Conservation (phyloP, 495 filamentous ascomycete genomes). For the Aspergillus sclerotiicarbonarius region DNA sequence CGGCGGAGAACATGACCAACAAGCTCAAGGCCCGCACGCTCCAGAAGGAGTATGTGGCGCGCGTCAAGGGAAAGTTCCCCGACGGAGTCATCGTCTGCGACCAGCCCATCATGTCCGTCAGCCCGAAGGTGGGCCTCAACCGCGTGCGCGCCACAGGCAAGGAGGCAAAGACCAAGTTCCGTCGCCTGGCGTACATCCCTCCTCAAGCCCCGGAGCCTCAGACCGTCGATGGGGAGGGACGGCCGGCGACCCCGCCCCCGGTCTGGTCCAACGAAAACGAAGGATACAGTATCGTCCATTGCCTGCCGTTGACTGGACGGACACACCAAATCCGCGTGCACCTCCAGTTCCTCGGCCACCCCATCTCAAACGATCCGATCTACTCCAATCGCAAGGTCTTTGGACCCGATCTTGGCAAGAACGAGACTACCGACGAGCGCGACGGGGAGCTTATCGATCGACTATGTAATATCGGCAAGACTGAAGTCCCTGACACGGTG, state of each 20-base stretch:
- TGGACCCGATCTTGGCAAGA: slow-evolving; percentile 71
- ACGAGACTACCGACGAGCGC: slow-evolving; percentile 63
- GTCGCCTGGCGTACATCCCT: slow-evolving; percentile 82
- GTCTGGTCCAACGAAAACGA: slow-evolving; percentile 36
- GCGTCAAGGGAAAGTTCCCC: slow-evolving; percentile 88
- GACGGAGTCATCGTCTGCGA: slow-evolving; percentile 79
- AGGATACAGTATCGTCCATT: slow-evolving; percentile 93
- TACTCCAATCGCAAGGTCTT: slow-evolving; percentile 93
- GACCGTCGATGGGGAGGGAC: slow-evolving; percentile 18
- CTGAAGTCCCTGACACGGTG: slow-evolving; percentile 83
- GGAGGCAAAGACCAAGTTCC: slow-evolving; percentile 84
- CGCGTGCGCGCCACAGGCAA: slow-evolving; percentile 91
- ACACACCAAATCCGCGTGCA: slow-evolving; percentile 96
- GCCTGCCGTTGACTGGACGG: slow-evolving; percentile 86
- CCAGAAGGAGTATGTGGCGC: slow-evolving; percentile 89
- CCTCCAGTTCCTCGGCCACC: slow-evolving; percentile 89
- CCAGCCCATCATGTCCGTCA: slow-evolving; percentile 89
- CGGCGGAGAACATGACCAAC: slow-evolving; percentile 69
- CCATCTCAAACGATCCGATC: slow-evolving; percentile 95
- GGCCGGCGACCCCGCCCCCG: slow-evolving; percentile 34
- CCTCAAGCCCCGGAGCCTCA: slow-evolving; percentile 26
- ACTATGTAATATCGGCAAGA: slow-evolving; percentile 87
- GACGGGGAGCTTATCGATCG: slow-evolving; percentile 88
- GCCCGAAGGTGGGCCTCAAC: slow-evolving; percentile 92
- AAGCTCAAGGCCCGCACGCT: slow-evolving; percentile 75